Evolutionary conservation across 2,329 filamentous ascomycete genomes (phyloP), one percentile per base, ranked within the genome.

Genomic region (Talaromyces marneffei): DNA sequence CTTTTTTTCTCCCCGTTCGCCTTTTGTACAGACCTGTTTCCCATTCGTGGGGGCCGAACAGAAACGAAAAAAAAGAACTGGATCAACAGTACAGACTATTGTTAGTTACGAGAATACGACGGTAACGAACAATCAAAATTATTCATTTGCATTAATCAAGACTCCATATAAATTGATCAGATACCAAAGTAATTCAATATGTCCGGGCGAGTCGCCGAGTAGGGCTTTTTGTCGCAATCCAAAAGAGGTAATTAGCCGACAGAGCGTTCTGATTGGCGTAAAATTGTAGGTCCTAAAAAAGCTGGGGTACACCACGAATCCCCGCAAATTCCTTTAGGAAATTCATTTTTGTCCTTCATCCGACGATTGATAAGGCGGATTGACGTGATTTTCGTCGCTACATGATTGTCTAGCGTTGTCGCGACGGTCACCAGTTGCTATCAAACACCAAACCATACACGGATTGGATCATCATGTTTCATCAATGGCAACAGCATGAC

Each of bases 401-500:
- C 42, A 27, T 29, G 53, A 39, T 42, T 31, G 14, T 57, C n/a
- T 16, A 23, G 16, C 25, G 12, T 20, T 39, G 16, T 29, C 7
- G 37, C 27, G 52, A 48, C 25, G 8, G 18, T n/a, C 14, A 33
- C 18, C 29, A 23, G 7, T 29, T 48, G 23, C 23, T 23, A 20
- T 20, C 9, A 14, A 52, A 33, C n/a, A 20, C 9, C 29, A 14
- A 52, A 33, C n/a, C 14, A 14, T 31, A 12, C 18, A 6, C 46
- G 16, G 46, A 12, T 31, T 6, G 25, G 37, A 46, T 46, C 39
- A 27, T 18, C 18, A 60, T 55, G 58, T 60, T 60, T 46, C 50
- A 60, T 60, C 58, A 60, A 54, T 55, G 58, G 58, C 58, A 55
- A 25, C 58, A 60, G 39, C 58, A 60, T 46, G 58, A 60, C 18